Base-by-base conservation (phyloP, 345 rosid genomes). In the Orychophragmus violaceus region DNA sequence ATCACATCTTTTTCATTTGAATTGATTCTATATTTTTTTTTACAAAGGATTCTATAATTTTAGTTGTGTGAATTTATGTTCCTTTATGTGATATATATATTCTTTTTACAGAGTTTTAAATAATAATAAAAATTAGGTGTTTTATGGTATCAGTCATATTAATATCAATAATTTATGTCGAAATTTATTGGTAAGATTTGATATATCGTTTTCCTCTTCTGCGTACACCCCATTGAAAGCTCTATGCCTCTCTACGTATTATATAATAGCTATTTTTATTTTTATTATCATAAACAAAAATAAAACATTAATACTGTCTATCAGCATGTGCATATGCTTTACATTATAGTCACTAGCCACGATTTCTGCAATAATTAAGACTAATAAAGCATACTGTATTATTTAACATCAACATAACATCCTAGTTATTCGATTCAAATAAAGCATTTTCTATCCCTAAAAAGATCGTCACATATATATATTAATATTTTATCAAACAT, bases 291-390 rank as follows among this genome's bases (percentile, higher is more conserved):
- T 3, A 28, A 36, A 7, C n/a, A 22, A 41, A 24, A 9, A 14
- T 16, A 57, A 53, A 19, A 36, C 49, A 56, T 48, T 17, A 62
- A 71, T 48, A 64, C 66, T 48, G 70, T 72, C 46, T 64, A 64
- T 53, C 59, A 72, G 23, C 76, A 72, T 72, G 76, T 72, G 76
- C 76, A 49, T 72, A 58, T 72, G 71, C 66, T 58, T 49, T 36
- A 45, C 61, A 72, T 58, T 65, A 65, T 72, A 65, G 46, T 64
- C 58, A 57, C 22, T 39, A 72, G 61, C 66, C 76, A 72, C 76
- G 66, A 72, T 72, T 58, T 72, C 60, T 58, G 16, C 71, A 65
- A 72, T 65, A 19, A 58, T 58, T 57, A 48, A 57, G 76, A 57
- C 53, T 64, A 72, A 49, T 51, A 36, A 46, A 64, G 0, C 70